Percentiles rank a stretch among this genome's conserved stretches.
phyloP scores from a whole-genome alignment of 2,329 filamentous ascomycete genomes.

The Aspergillus fijiensis region DNA sequence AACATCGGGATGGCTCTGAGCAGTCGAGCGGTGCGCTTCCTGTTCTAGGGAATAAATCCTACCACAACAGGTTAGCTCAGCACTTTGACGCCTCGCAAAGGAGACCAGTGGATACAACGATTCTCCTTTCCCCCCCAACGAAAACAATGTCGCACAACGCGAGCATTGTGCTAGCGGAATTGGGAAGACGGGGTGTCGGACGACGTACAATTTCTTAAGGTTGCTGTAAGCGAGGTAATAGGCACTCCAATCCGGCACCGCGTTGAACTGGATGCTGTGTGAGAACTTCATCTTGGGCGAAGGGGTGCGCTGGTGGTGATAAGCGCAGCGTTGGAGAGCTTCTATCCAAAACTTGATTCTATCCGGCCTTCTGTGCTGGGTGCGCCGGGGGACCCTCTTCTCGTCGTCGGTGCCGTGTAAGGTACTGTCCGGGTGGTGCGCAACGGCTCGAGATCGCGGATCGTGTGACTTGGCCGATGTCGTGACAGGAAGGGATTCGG shows the following conservation, averaged over 20 bases:
- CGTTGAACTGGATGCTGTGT: conserved; percentile 98
- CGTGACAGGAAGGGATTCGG: conserved; percentile 14
- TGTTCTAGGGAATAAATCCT: conserved; percentile 97
- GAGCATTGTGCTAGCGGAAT: conserved; percentile 4
- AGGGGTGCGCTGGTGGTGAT: conserved; percentile 34
- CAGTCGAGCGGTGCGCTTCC: conserved; percentile 62
- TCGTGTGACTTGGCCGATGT: conserved; percentile 7
- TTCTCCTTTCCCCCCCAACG: not conserved
- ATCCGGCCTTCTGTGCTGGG: conserved; percentile 14
- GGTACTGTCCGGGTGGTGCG: not conserved
- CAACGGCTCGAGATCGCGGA: conserved; percentile 7
- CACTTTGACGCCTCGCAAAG: not conserved
- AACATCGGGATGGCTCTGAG: conserved; percentile 61
- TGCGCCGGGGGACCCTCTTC: not conserved
- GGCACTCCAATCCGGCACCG: conserved; percentile 98
- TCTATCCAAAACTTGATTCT: conserved; percentile 35
- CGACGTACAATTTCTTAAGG: conserved; percentile 87
- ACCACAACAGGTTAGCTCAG: conserved; percentile 9
- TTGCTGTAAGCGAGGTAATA: conserved; percentile 99
- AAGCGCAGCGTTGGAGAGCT: conserved; percentile 31
- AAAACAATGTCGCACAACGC: conserved; percentile 8
- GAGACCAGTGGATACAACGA: not conserved
- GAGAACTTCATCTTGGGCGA: conserved; percentile 98
- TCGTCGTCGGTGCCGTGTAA: not conserved
- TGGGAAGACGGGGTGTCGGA: not conserved